Evolutionary conservation across 257 asterid species (phyloP).

Genomic region (Eucommia ulmoides): DNA sequence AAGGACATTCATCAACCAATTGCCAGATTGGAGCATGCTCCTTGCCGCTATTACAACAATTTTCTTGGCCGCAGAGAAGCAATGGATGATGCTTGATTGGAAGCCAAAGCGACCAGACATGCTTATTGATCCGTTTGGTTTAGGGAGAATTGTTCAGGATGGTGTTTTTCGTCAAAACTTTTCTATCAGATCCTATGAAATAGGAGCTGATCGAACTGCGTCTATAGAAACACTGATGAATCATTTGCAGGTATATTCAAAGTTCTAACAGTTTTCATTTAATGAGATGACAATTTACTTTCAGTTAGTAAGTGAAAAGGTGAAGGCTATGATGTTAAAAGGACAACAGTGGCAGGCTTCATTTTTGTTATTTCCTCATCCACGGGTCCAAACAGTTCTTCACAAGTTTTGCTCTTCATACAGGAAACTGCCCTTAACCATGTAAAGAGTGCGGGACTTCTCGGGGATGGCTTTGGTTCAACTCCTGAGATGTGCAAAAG

Average conservation of each 20-base stretch:
- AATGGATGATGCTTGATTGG: slow-evolving; percentile 99
- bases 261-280: no score
- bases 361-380: no score
- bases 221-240: slow-evolving; percentile 91
- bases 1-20: slow-evolving; percentile 79
- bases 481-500: slow-evolving; percentile 93
- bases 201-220: slow-evolving; percentile 96
- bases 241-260: slow-evolving; percentile 67
- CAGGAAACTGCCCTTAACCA: slow-evolving; percentile 99
- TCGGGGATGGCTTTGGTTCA: slow-evolving; percentile 92
- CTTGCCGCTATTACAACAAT: slow-evolving; percentile 91
- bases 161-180: slow-evolving; percentile 92
- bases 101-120: slow-evolving; percentile 81
- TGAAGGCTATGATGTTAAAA: no score
- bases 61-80: slow-evolving; percentile 97
- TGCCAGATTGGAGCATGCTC: slow-evolving; percentile 99
- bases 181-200: slow-evolving; percentile 89
- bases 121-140: slow-evolving; percentile 73
- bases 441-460: slow-evolving; percentile 71
- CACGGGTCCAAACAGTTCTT: slow-evolving; percentile 5
- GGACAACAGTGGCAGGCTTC: no score
- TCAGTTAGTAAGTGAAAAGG: no score
- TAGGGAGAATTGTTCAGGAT: slow-evolving; percentile 81
- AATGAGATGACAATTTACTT: no score
- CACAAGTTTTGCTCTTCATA: slow-evolving; percentile 16